Evolutionary conservation across 352 stramenopile genomes (phyloP).

Genomic region (Phytophthora cactorum): DNA sequence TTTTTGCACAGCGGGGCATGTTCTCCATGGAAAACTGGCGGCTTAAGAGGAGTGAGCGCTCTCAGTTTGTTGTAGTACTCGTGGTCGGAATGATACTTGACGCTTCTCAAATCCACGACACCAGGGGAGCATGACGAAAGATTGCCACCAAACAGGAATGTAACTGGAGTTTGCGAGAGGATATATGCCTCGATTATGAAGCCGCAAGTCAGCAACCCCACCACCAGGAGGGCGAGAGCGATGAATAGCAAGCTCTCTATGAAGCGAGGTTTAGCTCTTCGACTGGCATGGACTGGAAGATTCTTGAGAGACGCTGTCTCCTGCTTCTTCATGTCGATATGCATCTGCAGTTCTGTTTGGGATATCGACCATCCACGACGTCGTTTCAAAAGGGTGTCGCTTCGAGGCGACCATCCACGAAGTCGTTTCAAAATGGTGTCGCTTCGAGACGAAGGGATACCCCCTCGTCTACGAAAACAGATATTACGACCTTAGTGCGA

Average conservation of each 20-base stretch:
- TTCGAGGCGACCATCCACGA: no score
- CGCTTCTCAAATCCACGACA: slow-evolving; percentile 4
- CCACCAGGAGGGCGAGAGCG: slow-evolving; percentile 13
- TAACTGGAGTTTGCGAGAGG: slow-evolving; percentile 1
- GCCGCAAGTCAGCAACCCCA: slow-evolving; percentile 8
- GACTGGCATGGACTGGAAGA: background rate
- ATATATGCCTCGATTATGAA: slow-evolving; percentile 20
- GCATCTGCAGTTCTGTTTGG: no score
- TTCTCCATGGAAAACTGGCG: slow-evolving; percentile 33
- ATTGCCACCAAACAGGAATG: slow-evolving; percentile 9
- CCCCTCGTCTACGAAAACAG: no score
- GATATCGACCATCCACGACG: background rate
- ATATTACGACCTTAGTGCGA: no score
- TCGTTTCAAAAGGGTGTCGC: slow-evolving; percentile 6
- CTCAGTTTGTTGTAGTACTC: slow-evolving; percentile 23
- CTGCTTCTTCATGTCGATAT: background rate
- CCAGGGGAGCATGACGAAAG: slow-evolving; percentile 11
- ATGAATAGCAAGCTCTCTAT: slow-evolving; percentile 1
- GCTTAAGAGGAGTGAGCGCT: slow-evolving; percentile 5
- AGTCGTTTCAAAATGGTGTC: no score
- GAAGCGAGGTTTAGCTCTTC: slow-evolving; percentile 10
- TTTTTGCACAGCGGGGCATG: slow-evolving; percentile 23
- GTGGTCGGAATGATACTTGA: slow-evolving; percentile 25
- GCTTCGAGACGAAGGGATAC: no score
- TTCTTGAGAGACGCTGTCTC: background rate